Evolutionary conservation across 2,329 filamentous ascomycete genomes (phyloP), one percentile per base, ranked within the genome.

Genomic region (Sporothrix globosa): DNA sequence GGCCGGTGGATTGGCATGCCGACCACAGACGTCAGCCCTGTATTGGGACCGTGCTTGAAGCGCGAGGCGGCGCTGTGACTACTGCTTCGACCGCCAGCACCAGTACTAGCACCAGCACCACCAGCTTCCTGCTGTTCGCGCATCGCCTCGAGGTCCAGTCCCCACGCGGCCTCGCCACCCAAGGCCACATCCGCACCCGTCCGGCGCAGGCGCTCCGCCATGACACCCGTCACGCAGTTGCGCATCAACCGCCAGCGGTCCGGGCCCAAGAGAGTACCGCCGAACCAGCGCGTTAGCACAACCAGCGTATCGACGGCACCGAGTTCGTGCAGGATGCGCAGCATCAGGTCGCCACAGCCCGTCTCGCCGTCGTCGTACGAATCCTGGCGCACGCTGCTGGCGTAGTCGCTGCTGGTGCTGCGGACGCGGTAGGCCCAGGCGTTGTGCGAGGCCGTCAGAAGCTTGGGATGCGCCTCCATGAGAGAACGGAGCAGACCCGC

Each of bases 1-100:
- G 93, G 90, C 21, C 87, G 87, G 75, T 93, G 89, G 30, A 95
- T 91, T 1, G 91, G 89, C 80, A 96, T 87, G 1, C 87, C 85
- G 4, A 83, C 77, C 6, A 81, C 79, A 0, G 77, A 76, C 0
- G 79, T 80, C 48, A 77, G 76, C 54, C 77, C 75, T 5, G 71
- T 61, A 70, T 73, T 34, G 70, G 76, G 67, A 63, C 75, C 19
- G 79, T 71, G 66, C 27, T 46, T 52, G 56, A 69, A 69, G 7
- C 67, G 67, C 11, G 67, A 71, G 21, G 73, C 56, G 30, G 75
- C 70, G 69, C 69, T 10, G 41, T 68, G 46, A 30, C 24, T 30
- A 46, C 73, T 63, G 7, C 58, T 24, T 13, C 34, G 19, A 46
- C 39, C 14, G n/a, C 54, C 21, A 17, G 21, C 3, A 30, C 52